Evolutionary conservation across 2,329 filamentous ascomycete genomes (phyloP), one percentile per base, ranked within the genome.

Genomic region (Nigrograna mackinnonii): DNA sequence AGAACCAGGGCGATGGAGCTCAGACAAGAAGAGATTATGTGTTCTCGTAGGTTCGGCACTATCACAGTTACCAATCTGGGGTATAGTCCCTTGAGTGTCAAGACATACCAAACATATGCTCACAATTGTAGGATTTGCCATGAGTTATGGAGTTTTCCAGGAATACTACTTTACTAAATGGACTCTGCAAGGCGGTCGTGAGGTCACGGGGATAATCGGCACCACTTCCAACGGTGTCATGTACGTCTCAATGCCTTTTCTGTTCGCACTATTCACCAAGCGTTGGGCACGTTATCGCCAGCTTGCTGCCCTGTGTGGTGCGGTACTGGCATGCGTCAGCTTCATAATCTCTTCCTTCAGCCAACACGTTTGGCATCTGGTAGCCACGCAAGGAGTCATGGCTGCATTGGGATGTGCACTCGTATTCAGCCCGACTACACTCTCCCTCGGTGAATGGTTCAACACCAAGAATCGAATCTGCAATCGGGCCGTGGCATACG

Each of bases 381-480:
- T 71, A 18, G 52, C 53, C 6, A 68, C 64, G 5, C 69, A 71
- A 45, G 68, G 68, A 6, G 54, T 70, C 2, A 36, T 71, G n/a
- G 69, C 61, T 37, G 67, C 56, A 2, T 39, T 69, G n/a, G 67
- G 77, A 0, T 78, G 78, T 22, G 64, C 69, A n/a, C 57, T 78
- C 1, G 44, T 77, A 5, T 81, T 67, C 49, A 77, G 52, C 26
- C 74, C 73, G 1, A 64, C 65, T 2, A 71, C 75, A 16, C 49
- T 72, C 4, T 73, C 69, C 42, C 52, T 77, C 18, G 73, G 77
- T 34, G 72, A 78, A 50, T 83, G 53, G 68, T 79, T 79, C 47
- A 57, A 77, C 16, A 58, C 57, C 4, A 57, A 67, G 9, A 76
- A 75, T 69, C n/a, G 70, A 71, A 48, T 54, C 20, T 55, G 52